Conservation (phyloP, 768 basidiomycete genomes). For the Tulasnella sp. region DNA sequence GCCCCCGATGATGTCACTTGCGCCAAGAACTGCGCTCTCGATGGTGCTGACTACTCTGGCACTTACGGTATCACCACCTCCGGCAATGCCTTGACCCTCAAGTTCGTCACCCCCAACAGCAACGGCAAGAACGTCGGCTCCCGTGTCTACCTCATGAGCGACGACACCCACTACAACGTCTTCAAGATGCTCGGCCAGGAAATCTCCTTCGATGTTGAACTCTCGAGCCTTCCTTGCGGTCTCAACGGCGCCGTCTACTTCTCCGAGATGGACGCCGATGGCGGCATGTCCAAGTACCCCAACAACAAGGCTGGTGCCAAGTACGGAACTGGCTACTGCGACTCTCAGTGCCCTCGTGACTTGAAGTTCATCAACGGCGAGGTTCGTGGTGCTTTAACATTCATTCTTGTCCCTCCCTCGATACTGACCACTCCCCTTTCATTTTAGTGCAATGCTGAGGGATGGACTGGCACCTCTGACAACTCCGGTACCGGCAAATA, state of each 20-base stretch:
- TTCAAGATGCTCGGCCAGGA: conserved; percentile 55
- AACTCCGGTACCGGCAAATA: conserved; percentile 48
- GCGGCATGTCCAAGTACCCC: conserved; percentile 48
- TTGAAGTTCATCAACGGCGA: conserved; percentile 58
- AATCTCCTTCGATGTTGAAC: conserved; percentile 58
- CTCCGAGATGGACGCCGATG: conserved; percentile 55
- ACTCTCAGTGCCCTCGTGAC: conserved; percentile 57
- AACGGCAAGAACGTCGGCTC: conserved; percentile 26
- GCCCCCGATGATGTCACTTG: no score
- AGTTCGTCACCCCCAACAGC: conserved; percentile 23
- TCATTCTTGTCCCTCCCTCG: background rate
- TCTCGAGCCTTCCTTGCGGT: conserved; percentile 54
- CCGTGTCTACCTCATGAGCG: conserved; percentile 47
- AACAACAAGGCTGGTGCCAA: conserved; percentile 55
- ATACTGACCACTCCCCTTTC: background rate
- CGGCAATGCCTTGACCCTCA: conserved; percentile 27
- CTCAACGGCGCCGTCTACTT: conserved; percentile 63
- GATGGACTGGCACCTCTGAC: conserved; percentile 39
- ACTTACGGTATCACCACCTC: no score
- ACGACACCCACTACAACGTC: conserved; percentile 42
- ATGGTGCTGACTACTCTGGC: no score
- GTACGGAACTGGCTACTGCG: conserved; percentile 64
- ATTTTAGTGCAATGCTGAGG: conserved; percentile 45
- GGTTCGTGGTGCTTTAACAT: conserved; percentile 36
- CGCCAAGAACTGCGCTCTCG: no score